These are phyloP conservation scores for Suillus decipiens DNA, from an alignment of 768 basidiomycete genomes.

Conservation along the genomic window DNA sequence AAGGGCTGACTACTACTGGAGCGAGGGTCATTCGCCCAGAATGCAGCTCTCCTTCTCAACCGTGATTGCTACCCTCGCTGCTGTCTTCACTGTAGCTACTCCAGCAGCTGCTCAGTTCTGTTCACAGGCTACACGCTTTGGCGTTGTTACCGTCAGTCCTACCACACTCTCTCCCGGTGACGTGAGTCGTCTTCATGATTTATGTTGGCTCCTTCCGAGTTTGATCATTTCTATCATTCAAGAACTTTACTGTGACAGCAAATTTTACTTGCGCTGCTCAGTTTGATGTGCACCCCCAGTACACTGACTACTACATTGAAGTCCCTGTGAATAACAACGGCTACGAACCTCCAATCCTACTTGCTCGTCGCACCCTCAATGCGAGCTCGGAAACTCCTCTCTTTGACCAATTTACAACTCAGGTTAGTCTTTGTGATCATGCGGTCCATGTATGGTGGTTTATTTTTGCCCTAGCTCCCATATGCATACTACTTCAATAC, in stretches of 20 bases:
- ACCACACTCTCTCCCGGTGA: conserved; percentile 26
- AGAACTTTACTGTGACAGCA: conserved; percentile 24
- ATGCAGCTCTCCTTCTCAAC: conserved; percentile 23
- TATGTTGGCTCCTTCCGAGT: background rate
- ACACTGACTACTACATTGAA: conserved; percentile 36
- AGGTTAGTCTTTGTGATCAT: conserved; percentile 14
- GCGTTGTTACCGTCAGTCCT: conserved; percentile 21
- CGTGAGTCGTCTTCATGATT: conserved; percentile 14
- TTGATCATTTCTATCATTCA: conserved; percentile 9
- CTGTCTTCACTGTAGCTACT: conserved; percentile 19
- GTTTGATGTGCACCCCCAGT: conserved; percentile 23
- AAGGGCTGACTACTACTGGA: background rate
- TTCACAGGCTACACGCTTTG: conserved; percentile 24
- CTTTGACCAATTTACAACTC: conserved; percentile 19
- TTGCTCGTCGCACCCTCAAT: conserved; percentile 23
- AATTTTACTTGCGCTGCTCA: conserved; percentile 31
- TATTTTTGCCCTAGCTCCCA: conserved; percentile 24
- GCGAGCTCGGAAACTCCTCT: conserved; percentile 9
- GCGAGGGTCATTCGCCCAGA: background rate
- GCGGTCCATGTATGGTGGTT: background rate
- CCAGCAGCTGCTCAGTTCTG: conserved; percentile 26
- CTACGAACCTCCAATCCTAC: conserved; percentile 31
- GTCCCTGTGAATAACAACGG: conserved; percentile 34
- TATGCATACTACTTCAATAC: conserved; percentile 24
- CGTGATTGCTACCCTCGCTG: conserved; percentile 13